phyloP scores from a whole-genome alignment of 2,329 filamentous ascomycete species.

The Fusarium sp. region DNA sequence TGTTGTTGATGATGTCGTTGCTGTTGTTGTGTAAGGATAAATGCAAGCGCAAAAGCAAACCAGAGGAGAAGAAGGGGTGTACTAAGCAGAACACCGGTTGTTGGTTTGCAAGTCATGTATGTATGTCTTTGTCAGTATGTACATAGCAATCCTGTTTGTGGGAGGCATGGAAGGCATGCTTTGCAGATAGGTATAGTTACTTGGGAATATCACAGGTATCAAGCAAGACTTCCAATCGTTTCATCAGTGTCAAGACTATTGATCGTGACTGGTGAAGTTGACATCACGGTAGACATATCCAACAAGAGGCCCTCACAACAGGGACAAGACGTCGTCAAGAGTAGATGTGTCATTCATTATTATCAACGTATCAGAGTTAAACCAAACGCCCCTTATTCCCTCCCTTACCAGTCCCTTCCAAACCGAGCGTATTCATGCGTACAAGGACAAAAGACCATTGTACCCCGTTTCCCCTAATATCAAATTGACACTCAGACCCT shows the following conservation, averaged over 20 bases:
- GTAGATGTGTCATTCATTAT: constrained; percentile 17
- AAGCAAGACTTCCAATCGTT: background rate
- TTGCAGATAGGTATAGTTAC: background rate
- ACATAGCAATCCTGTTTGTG: background rate
- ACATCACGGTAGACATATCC: background rate
- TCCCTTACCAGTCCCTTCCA: background rate
- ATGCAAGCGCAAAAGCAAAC: background rate
- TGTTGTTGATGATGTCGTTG: background rate
- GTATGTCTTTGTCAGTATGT: background rate
- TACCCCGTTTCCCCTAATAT: background rate
- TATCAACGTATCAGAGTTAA: constrained; percentile 10
- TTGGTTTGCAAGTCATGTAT: background rate
- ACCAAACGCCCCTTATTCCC: constrained; percentile 14
- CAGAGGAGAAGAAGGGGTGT: background rate
- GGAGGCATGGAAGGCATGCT: background rate
- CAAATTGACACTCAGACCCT: background rate
- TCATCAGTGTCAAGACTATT: background rate
- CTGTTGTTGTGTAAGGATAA: background rate
- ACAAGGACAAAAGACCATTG: constrained; percentile 12
- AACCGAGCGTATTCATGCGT: background rate
- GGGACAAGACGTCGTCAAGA: background rate
- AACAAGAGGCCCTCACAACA: background rate
- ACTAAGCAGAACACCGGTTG: background rate
- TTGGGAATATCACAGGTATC: background rate
- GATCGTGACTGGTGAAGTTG: background rate